Conservation (phyloP, 495 filamentous ascomycete genomes). For the Podospora pseudocomata region DNA sequence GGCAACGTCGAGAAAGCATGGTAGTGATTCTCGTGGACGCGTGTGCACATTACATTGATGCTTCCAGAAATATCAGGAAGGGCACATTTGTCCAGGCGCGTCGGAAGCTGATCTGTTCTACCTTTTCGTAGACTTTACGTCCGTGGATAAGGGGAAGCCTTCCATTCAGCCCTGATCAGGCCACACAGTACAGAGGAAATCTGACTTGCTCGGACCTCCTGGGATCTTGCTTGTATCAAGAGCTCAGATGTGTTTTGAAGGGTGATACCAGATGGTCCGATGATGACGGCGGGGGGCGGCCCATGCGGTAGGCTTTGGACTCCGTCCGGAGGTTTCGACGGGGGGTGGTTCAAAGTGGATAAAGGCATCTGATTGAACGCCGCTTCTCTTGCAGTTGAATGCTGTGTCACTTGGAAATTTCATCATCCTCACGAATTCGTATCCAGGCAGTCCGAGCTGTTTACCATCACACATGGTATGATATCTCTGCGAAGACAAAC, state of each 20-base stretch:
- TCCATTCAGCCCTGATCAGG: background rate
- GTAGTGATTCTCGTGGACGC: background rate
- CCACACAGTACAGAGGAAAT: background rate
- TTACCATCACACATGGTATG: background rate
- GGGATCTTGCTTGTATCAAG: background rate
- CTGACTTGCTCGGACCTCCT: background rate
- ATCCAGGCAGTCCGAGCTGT: background rate
- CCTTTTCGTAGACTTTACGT: background rate
- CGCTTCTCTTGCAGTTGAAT: background rate
- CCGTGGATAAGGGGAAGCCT: background rate
- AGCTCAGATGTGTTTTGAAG: background rate
- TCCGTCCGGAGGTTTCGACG: background rate
- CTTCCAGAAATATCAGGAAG: background rate
- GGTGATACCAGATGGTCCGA: background rate
- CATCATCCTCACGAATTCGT: background rate
- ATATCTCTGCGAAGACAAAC: too few relatives aligned
- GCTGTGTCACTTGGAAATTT: background rate
- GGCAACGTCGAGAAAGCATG: background rate
- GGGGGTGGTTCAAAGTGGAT: background rate
- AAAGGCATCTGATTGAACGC: background rate
- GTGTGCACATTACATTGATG: background rate
- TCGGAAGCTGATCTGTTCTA: background rate
- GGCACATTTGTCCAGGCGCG: background rate
- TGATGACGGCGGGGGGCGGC: background rate
- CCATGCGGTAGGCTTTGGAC: background rate